phyloP scores from a whole-genome alignment of 768 basidiomycete species.

The Dioszegia hungarica region DNA sequence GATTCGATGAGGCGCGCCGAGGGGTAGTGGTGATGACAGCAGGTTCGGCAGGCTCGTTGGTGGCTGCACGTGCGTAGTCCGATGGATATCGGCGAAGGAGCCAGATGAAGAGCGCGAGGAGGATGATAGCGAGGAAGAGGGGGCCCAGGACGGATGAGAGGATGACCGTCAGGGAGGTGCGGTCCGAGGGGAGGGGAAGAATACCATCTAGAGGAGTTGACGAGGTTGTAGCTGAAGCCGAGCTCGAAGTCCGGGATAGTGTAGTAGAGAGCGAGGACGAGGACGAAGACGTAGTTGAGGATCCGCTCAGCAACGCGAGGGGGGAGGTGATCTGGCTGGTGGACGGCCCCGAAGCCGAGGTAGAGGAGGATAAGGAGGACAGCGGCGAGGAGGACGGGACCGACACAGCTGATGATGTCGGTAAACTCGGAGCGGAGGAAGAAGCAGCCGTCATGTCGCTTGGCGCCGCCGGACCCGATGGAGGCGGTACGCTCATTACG shows the following conservation, averaged over 20 bases:
- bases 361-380: not conserved
- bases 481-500: too few species aligned
- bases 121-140: slow-evolving; percentile 5
- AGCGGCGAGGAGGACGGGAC: not conserved
- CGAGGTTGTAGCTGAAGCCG: too few species aligned
- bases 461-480: not conserved
- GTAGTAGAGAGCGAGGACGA: too few species aligned
- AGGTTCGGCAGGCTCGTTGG: not conserved
- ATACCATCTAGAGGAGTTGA: not conserved
- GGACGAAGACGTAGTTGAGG: too few species aligned
- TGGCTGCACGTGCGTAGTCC: not conserved
- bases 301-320: not conserved
- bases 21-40: not conserved
- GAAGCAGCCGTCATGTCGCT: not conserved
- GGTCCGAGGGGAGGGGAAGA: not conserved
- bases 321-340: not conserved
- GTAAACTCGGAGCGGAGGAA: too few species aligned
- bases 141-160: slow-evolving; percentile 8
- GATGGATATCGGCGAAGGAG: not conserved
- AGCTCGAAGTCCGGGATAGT: too few species aligned
- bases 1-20: not conserved
- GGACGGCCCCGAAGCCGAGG: not conserved
- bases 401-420: not conserved
- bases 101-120: slow-evolving; percentile 6
- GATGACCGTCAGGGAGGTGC: not conserved